A percentile compares a stretch with the other conserved stretches of the same genome.
These are phyloP conservation scores for Aspergillus candidus DNA, from an alignment of 2,329 filamentous ascomycete genomes.

Conservation along the genomic window DNA sequence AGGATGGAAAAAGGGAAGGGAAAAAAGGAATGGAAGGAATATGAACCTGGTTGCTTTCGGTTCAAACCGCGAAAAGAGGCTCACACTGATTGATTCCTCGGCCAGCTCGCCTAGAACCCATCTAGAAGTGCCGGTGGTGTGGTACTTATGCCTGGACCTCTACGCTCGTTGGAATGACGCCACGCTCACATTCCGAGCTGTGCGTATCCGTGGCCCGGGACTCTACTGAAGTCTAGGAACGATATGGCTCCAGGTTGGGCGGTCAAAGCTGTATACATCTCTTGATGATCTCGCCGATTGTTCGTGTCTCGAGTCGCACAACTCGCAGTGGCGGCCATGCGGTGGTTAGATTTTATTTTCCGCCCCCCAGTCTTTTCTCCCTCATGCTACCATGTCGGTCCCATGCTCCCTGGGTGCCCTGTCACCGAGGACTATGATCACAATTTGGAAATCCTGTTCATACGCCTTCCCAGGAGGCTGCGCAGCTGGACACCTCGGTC, in stretches of 20 bases:
- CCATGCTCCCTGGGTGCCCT: neutral
- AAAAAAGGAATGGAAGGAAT: too few relatives aligned
- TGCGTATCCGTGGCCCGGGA: slow-evolving; percentile 9
- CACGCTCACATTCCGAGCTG: slow-evolving; percentile 13
- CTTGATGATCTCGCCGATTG: slow-evolving; percentile 9
- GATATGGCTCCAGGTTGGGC: slow-evolving; percentile 1
- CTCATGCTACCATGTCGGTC: slow-evolving; percentile 2
- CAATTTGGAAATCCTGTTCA: too few relatives aligned
- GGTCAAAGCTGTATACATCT: slow-evolving; percentile 3
- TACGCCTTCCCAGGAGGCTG: neutral
- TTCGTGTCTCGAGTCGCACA: slow-evolving; percentile 19
- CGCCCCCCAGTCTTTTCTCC: slow-evolving; percentile 4
- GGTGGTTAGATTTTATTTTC: slow-evolving; percentile 21
- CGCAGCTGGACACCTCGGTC: slow-evolving; percentile 10
- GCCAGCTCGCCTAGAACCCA: too few relatives aligned
- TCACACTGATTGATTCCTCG: neutral
- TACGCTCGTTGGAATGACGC: slow-evolving; percentile 9
- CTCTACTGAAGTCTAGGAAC: slow-evolving; percentile 1
- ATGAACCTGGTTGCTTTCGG: too few relatives aligned
- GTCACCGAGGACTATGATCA: neutral
- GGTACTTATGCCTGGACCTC: neutral
- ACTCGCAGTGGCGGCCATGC: slow-evolving; percentile 30
- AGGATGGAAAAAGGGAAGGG: too few relatives aligned
- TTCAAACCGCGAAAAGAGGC: too few relatives aligned
- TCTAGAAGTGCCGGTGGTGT: slow-evolving; percentile 4